Evolutionary conservation across 257 asterid genomes (phyloP).

Genomic region (Gynochthodes officinalis): DNA sequence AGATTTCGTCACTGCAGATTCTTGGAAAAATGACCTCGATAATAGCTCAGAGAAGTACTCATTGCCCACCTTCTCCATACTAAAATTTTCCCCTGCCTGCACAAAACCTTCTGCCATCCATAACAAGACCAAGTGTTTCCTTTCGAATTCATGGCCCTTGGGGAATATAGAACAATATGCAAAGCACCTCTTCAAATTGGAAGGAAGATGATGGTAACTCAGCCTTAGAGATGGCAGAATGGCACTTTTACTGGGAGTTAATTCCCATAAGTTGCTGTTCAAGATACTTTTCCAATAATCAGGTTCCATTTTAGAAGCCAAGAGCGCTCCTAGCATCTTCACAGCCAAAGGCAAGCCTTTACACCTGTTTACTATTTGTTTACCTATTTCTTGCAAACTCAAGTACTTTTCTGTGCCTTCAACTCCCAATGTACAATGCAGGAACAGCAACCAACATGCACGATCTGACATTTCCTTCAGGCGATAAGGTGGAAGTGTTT

Average conservation of each 20-base stretch:
- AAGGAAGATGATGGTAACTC: conserved; percentile 48
- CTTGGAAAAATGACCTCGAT: conserved; percentile 44
- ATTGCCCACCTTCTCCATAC: conserved; percentile 40
- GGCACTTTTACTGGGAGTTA: conserved; percentile 32
- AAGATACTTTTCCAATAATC: conserved; percentile 39
- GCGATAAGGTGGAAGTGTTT: conserved; percentile 31
- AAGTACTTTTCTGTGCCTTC: conserved; percentile 19
- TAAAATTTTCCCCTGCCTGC: conserved; percentile 22
- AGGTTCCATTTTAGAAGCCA: conserved; percentile 33
- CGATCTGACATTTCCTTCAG: conserved; percentile 41
- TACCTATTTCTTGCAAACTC: conserved; percentile 33
- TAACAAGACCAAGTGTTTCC: conserved; percentile 34
- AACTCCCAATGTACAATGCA: conserved; percentile 32
- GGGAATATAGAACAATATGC: conserved; percentile 54
- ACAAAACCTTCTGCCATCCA: conserved; percentile 63
- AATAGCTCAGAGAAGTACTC: conserved; percentile 38
- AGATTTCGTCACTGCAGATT: conserved; percentile 27
- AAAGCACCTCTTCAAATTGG: conserved; percentile 43
- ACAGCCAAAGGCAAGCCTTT: conserved; percentile 53
- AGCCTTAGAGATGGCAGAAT: conserved; percentile 41
- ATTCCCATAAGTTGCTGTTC: conserved; percentile 44
- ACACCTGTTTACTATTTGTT: conserved; percentile 38
- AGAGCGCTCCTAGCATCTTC: conserved; percentile 41
- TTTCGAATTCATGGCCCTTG: conserved; percentile 46
- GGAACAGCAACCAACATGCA: conserved; percentile 41